Conservation (phyloP, 2,329 filamentous ascomycete genomes). For the Aspergillus sp. region DNA sequence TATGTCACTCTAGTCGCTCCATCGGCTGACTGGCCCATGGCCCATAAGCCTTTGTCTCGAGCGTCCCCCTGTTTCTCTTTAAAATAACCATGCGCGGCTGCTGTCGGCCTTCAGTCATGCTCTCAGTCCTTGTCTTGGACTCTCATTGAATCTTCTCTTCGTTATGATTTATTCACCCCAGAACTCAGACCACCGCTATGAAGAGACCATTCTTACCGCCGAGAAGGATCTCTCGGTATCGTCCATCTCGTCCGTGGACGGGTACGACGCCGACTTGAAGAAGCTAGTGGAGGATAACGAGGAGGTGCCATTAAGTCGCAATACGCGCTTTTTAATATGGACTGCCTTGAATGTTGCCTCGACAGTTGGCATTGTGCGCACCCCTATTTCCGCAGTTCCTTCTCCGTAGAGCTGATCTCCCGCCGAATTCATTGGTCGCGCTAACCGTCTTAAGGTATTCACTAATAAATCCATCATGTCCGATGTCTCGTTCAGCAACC, state of each 20-base stretch:
- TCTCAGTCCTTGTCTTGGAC: not conserved
- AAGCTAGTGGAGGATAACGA: not conserved
- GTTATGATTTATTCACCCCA: slow-evolving; percentile 2
- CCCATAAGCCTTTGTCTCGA: not conserved
- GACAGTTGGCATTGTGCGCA: slow-evolving; percentile 22
- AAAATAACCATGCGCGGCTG: slow-evolving; percentile 1
- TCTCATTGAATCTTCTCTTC: not conserved
- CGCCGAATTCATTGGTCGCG: not conserved
- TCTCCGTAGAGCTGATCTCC: not conserved
- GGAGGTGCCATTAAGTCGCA: not conserved
- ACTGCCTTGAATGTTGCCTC: slow-evolving; percentile 20
- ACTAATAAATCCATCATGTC: slow-evolving; percentile 24
- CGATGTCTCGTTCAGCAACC: slow-evolving; percentile 19
- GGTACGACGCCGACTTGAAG: not conserved
- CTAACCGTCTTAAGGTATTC: slow-evolving; percentile 16
- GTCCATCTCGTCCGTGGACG: not conserved
- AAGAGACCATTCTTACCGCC: slow-evolving; percentile 1
- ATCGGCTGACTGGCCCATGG: not conserved
- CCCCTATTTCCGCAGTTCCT: not conserved
- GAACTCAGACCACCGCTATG: not conserved
- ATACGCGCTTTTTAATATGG: slow-evolving; percentile 16
- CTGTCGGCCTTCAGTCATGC: not conserved
- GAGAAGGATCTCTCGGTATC: not conserved
- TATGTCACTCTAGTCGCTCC: not conserved
- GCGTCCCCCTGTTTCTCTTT: not conserved